Conservation (phyloP, 2,329 filamentous ascomycete species). For the Myriosclerotinia scirpicola region DNA sequence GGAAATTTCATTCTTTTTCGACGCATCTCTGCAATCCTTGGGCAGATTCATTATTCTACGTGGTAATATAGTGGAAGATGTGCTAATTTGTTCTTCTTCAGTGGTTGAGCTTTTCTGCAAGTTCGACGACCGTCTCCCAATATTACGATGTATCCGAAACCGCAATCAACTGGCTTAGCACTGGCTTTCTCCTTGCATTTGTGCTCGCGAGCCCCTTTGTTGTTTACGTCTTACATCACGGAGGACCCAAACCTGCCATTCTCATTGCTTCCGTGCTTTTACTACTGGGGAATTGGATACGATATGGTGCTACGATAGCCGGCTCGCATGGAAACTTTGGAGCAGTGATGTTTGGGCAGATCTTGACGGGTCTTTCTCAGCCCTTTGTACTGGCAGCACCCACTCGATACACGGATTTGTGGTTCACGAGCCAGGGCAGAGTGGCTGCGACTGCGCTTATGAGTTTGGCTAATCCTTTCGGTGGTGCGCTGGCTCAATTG, state of each 20-base stretch:
- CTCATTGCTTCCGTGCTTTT: slow-evolving; percentile 70
- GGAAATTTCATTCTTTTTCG: background rate
- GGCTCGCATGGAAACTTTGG: slow-evolving; percentile 63
- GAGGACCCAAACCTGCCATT: slow-evolving; percentile 76
- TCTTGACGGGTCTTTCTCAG: slow-evolving; percentile 84
- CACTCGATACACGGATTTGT: slow-evolving; percentile 87
- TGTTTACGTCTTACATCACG: slow-evolving; percentile 74
- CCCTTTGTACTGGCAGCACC: slow-evolving; percentile 90
- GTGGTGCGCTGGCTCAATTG: slow-evolving; percentile 83
- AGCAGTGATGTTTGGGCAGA: slow-evolving; percentile 85
- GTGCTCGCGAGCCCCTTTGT: slow-evolving; percentile 68
- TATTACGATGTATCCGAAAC: slow-evolving; percentile 77
- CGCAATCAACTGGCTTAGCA: slow-evolving; percentile 90
- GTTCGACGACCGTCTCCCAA: slow-evolving; percentile 68
- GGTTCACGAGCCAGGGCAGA: slow-evolving; percentile 84
- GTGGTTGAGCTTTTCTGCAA: slow-evolving; percentile 92
- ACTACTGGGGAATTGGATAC: slow-evolving; percentile 86
- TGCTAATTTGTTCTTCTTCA: slow-evolving; percentile 41
- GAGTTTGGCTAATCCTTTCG: slow-evolving; percentile 85
- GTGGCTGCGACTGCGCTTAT: slow-evolving; percentile 85
- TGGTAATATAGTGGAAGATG: background rate
- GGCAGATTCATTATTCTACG: background rate
- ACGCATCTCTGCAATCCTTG: background rate
- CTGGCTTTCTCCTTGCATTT: slow-evolving; percentile 83
- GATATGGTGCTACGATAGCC: slow-evolving; percentile 68